Base-by-base conservation (phyloP, 192 early-diverging fungal species). In the Entomortierella beljakovae region DNA sequence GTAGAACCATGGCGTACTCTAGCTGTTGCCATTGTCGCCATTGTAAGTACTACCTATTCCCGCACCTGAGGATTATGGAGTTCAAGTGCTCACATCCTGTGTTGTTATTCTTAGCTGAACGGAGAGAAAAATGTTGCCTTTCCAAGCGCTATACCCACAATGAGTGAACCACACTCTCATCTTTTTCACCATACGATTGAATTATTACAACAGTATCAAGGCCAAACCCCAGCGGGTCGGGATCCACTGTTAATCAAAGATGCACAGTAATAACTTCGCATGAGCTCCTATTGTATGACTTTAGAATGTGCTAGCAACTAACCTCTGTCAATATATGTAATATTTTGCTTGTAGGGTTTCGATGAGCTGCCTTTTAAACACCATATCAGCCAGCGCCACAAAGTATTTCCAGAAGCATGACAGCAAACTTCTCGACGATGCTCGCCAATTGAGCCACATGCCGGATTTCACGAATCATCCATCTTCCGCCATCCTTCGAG, bases 331-430 rank as follows among this genome's bases (percentile, higher is more conserved):
- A 60, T 26, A 20, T 40, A 60, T 60, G 58, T 60, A 54, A 60
- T 60, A 40, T 60, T 40, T 60, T 60, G 58, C 58, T 43, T 40
- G 23, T 60, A 43, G 58, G 58, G 58, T 60, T 60, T 60, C 58
- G 38, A 60, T 60, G 58, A 60, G 58, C 58, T 43, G 58, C 25
- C 42, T 43, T 25, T 40, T 60, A 40, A 60, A 60, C 13, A 60
- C 58, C 37, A 43, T 43, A 60, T 40, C 58, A 60, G 37, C n/a
- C 58, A 60, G 40, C 58, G 37, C 37, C 37, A 40, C 37, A 40
- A 40, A 40, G 37, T 40, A 40, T 40, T 40, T 40, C 37, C 37
- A 40, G 37, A 60, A 60, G 18, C 58, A 60, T 60, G 58, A 60
- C 58, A 60, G 38, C 37, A 60, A 60, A 60, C 58, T 40, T 60